Percentiles rank a stretch among this genome's conserved stretches.
Conservation (phyloP, 2,329 filamentous ascomycete genomes). For the Talaromyces sp. region DNA sequence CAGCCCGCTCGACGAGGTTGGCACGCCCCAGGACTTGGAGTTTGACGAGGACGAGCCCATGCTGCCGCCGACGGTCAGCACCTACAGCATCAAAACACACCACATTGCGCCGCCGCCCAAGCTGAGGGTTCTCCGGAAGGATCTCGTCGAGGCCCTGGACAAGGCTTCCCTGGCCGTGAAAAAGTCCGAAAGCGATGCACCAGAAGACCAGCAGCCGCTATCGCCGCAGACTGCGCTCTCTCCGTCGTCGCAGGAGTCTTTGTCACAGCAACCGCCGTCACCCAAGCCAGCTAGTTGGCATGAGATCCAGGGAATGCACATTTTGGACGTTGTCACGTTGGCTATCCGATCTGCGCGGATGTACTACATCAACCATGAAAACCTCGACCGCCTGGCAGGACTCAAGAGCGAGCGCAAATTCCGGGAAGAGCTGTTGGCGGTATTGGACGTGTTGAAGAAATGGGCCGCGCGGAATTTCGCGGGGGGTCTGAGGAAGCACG, state of each 20-base stretch:
- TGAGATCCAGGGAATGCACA: conserved; percentile 85
- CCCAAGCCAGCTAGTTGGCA: conserved; percentile 62
- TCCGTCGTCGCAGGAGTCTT: conserved; percentile 11
- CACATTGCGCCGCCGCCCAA: conserved; percentile 80
- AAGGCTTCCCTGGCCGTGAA: conserved; percentile 65
- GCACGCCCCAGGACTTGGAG: conserved; percentile 41
- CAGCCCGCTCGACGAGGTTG: conserved; percentile 45
- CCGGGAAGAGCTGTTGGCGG: conserved; percentile 73
- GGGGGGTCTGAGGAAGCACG: conserved; percentile 73
- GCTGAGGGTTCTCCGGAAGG: conserved; percentile 68
- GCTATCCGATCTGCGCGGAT: conserved; percentile 95
- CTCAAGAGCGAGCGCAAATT: conserved; percentile 87
- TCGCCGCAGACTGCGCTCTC: conserved; percentile 25
- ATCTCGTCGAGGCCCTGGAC: conserved; percentile 62
- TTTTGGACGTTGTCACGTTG: conserved; percentile 87
- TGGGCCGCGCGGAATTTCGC: conserved; percentile 86
- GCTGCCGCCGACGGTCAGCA: conserved; percentile 95
- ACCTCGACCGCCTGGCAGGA: conserved; percentile 75
- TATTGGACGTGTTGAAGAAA: conserved; percentile 86
- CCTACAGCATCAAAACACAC: conserved; percentile 81
- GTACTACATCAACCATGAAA: conserved; percentile 91
- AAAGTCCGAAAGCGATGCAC: conserved; percentile 32
- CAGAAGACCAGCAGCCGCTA: conserved; percentile 18
- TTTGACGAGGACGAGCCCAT: conserved; percentile 66
- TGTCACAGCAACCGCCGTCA: conserved; percentile 13